Base-by-base conservation (phyloP, 768 basidiomycete species). In the Epithele typhae region DNA sequence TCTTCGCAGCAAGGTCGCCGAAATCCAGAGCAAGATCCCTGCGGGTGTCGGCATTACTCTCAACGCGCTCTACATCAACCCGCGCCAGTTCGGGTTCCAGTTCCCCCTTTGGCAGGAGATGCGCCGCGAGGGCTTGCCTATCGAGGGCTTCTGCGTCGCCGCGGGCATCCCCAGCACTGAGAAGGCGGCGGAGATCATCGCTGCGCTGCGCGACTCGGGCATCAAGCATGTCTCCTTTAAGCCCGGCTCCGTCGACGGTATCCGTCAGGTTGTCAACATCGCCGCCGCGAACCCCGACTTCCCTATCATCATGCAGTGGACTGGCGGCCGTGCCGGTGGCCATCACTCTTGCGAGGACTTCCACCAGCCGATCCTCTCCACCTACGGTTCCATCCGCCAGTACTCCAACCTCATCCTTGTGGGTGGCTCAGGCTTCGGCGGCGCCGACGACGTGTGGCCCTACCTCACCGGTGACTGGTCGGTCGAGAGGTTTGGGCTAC, bases 341-440 rank as follows among this genome's bases (percentile, higher is more conserved):
- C 96, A 99, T 59, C 96, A 98, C 70, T 94, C 91, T 3, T 98
- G 84, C 66, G 96, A 99, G 65, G 96, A 99, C 64, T 94, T 98
- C 80, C 95, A 97, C 60, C 92, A 94, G 65, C 95, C 96, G 1
- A 81, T 97, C 57, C 73, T 98, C 40, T 70, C 84, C 32, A 97
- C 94, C 0, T 99, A 99, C 65, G 77, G 82, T 30, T 70, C 86
- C 14, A 97, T 99, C 61, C 87, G 96, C 49, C 83, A 87, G 55
- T 87, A 93, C 51, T 58, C 77, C 40, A 99, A 99, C 68, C 86
- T 98, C 55, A 76, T 79, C 37, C 84, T 98, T 46, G 84, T 98
- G 25, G 94, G 80, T 42, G 96, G 96, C 9, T 95, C 93, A 37
- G 95, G 96, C 37, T 97, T 98, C 62, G 95, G 95, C 56, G 91